These are phyloP conservation scores for Solioccasus polychromus DNA, from an alignment of 768 basidiomycete species.

Conservation along the genomic window DNA sequence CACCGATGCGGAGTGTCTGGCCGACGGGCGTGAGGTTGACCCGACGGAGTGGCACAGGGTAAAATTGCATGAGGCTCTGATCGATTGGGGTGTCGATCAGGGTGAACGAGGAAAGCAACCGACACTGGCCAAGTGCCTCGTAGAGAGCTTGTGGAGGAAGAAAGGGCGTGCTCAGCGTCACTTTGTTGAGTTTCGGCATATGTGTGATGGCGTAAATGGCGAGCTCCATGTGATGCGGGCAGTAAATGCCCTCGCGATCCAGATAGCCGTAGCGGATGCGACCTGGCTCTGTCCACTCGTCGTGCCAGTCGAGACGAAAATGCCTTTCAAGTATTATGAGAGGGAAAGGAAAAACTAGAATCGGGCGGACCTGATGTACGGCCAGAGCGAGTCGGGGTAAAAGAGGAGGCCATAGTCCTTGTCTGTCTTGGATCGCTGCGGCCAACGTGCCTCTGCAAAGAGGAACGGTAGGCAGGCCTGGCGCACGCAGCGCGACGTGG, in stretches of 20 bases:
- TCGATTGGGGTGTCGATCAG: constrained; percentile 35
- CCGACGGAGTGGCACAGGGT: constrained; percentile 21
- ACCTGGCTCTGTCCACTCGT: constrained; percentile 36
- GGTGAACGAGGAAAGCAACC: constrained; percentile 24
- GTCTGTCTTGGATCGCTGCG: constrained; percentile 28
- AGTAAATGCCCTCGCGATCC: constrained; percentile 33
- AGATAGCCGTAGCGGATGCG: constrained; percentile 32
- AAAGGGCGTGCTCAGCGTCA: constrained; percentile 32
- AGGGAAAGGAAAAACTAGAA: too few relatives aligned
- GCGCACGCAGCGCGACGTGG: constrained; percentile 25
- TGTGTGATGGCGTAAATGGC: constrained; percentile 22
- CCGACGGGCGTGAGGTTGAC: constrained; percentile 32
- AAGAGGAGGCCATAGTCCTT: constrained; percentile 25
- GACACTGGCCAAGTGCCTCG: constrained; percentile 26
- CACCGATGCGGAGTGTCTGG: constrained; percentile 34
- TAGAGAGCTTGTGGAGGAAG: constrained; percentile 31
- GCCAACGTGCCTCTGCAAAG: constrained; percentile 33
- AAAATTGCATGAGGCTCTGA: constrained; percentile 33
- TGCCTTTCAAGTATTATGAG: constrained; percentile 16
- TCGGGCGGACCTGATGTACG: constrained; percentile 29
- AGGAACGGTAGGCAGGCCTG: constrained; percentile 31
- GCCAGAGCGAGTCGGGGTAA: constrained; percentile 29
- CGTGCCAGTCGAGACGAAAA: constrained; percentile 34
- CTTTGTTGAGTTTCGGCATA: constrained; percentile 30
- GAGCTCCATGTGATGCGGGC: constrained; percentile 26